Base-by-base conservation (phyloP, 177 flowering plant species). In the Vitis hybrid region DNA sequence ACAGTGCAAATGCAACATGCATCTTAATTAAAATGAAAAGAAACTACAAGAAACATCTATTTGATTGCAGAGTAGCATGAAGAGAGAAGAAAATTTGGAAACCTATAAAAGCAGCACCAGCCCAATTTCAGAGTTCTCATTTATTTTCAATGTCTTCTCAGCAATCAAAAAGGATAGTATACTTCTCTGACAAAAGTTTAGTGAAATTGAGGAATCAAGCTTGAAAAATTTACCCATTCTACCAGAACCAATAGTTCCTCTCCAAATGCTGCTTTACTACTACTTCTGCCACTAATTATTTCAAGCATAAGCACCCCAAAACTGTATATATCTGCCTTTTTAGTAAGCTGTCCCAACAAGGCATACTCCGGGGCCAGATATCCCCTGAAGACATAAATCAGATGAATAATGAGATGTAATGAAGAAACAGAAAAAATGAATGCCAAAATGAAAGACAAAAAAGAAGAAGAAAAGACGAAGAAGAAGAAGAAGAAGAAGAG, bases 351-450 rank as follows among this genome's bases (percentile, higher is more conserved):
- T 66, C 92, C 92, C 21, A 84, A 62, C 71, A 84, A 68, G 11
- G 91, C 91, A 80, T 92, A 91, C 71, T 91, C 97, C 3, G 97
- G 97, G 49, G 97, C 97, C 66, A 92, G 77, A 80, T 92, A 92
- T 62, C 98, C 98, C 67, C 98, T 92, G 87, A 77, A 74, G 56
- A 59, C 15, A 65, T 46, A 72, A 35, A 50, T 4, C 54, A 59
- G 19, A 66, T 59, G 46, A 54, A 8, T 32, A 14, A 9, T 32
- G 52, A 65, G 57, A 69, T 52, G 49, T 13, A 51, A 62, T 14
- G 21, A 46, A 1, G 11, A 61, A 21, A 70, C 14, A 24, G 8
- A 21, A 11, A 52, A 32, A 66, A 5, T 12, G 24, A 66, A 21
- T 12, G 35, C 12, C 19, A n/a, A 3, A 4, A 50, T 12, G 11